Percentiles rank a stretch among this genome's conserved stretches.
These are phyloP conservation scores for Diatrype stigma DNA, from an alignment of 2,329 filamentous ascomycete genomes.

Conservation along the genomic window DNA sequence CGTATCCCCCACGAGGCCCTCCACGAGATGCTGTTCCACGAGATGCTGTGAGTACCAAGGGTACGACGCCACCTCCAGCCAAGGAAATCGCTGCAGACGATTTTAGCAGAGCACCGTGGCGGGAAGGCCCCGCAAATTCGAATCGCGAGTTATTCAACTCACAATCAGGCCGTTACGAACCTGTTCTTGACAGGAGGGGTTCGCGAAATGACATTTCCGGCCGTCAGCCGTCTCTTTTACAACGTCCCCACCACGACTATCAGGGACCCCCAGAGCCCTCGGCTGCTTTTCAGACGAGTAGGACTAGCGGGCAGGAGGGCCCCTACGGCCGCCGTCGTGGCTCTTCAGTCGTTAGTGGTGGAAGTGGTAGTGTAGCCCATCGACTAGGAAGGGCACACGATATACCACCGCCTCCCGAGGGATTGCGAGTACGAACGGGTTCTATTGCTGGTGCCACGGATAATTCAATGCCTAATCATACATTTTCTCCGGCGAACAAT, in stretches of 20 bases:
- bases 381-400: constrained; percentile 46
- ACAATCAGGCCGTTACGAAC: constrained; percentile 90
- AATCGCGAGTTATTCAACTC: constrained; percentile 87
- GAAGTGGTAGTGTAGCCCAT: constrained; percentile 66
- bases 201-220: constrained; percentile 64
- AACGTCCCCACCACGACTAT: constrained; percentile 63
- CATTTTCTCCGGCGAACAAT: constrained; percentile 31
- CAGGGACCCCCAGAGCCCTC: constrained; percentile 74
- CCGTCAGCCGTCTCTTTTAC: constrained; percentile 73
- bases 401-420: constrained; percentile 38
- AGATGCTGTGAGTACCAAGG: constrained; percentile 54
- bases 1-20: constrained; percentile 40
- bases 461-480: constrained; percentile 44
- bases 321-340: constrained; percentile 73
- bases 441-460: constrained; percentile 50
- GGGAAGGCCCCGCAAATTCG: constrained; percentile 60
- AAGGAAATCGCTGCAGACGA: constrained; percentile 93
- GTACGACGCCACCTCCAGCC: constrained; percentile 46
- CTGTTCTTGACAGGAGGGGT: constrained; percentile 73
- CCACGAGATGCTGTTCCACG: constrained; percentile 52
- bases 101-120: constrained; percentile 79
- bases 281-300: constrained; percentile 76
- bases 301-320: constrained; percentile 61
- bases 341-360: constrained; percentile 88
- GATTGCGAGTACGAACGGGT: constrained; percentile 40